Evolutionary conservation across 441 rosid genomes (phyloP).

Genomic region (Gossypium schwendimanii): DNA sequence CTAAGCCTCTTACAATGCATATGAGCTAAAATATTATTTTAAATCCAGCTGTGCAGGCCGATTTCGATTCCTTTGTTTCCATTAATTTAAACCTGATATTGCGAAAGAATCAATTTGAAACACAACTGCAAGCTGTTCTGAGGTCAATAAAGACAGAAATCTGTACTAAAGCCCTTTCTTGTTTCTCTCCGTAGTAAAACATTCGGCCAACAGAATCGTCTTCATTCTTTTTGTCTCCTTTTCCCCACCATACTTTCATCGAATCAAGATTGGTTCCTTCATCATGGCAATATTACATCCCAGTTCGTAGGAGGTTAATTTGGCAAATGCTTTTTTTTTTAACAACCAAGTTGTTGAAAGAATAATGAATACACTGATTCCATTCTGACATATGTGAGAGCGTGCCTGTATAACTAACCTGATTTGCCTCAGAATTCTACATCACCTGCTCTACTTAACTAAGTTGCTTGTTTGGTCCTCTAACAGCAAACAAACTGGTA

Average conservation of each 20-base stretch:
- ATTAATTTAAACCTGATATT: background rate
- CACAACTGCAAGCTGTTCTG: background rate
- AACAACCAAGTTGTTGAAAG: slow-evolving; percentile 7
- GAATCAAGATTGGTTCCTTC: no score
- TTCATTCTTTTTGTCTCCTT: background rate
- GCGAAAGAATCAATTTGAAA: background rate
- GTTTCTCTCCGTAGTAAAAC: background rate
- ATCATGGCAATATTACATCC: slow-evolving; percentile 10
- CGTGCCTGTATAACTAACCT: slow-evolving; percentile 18
- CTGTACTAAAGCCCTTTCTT: background rate
- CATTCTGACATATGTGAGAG: background rate
- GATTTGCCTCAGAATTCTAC: slow-evolving; percentile 18
- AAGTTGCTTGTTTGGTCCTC: slow-evolving; percentile 14
- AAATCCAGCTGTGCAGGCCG: background rate
- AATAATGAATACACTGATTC: slow-evolving; percentile 17
- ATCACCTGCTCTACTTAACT: slow-evolving; percentile 14
- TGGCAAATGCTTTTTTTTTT: background rate
- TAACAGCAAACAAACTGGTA: slow-evolving; percentile 8
- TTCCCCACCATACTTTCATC: background rate
- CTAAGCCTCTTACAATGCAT: no score
- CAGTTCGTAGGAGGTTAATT: background rate
- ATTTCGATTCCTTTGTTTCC: background rate
- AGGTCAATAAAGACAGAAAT: no score
- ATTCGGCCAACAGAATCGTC: background rate
- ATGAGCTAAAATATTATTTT: background rate